Percentiles rank a stretch among this genome's conserved stretches.
These are phyloP conservation scores for Thecamonas trahens DNA, from an alignment of 78 protist genomes.

Conservation along the genomic window DNA sequence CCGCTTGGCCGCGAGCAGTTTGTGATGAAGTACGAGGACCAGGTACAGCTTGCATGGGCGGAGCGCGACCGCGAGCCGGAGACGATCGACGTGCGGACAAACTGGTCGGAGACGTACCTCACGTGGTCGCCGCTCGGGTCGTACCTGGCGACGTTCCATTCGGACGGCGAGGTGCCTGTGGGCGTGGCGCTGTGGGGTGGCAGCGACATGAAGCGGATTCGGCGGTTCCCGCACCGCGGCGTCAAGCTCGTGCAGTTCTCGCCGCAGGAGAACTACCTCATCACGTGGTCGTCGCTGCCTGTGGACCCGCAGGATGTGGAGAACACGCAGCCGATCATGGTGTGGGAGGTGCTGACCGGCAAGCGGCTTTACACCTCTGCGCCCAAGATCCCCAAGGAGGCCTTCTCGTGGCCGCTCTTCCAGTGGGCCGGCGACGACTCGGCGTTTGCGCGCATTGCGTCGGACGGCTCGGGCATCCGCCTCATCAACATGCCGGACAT, in stretches of 20 bases:
- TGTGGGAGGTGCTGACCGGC: conserved; percentile 68
- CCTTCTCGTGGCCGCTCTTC: conserved; percentile 67
- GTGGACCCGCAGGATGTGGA: conserved; percentile 29
- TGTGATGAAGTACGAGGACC: conserved; percentile 52
- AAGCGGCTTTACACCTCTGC: conserved; percentile 16
- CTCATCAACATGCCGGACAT: conserved; percentile 44
- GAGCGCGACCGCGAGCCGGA: conserved; percentile 26
- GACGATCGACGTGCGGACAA: not conserved
- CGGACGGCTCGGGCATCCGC: conserved; percentile 35
- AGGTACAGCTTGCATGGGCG: conserved; percentile 72
- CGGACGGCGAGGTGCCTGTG: conserved; percentile 22
- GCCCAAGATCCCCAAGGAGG: not conserved
- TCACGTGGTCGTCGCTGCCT: conserved; percentile 38
- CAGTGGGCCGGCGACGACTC: conserved; percentile 74
- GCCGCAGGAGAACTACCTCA: conserved; percentile 67
- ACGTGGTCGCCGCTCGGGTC: conserved; percentile 85
- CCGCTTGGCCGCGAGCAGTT: conserved; percentile 30
- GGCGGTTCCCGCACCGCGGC: conserved; percentile 50
- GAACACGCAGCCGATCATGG: conserved; percentile 36
- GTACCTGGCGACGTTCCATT: conserved; percentile 83
- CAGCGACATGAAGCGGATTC: conserved; percentile 22
- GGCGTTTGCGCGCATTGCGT: conserved; percentile 40
- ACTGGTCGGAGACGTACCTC: conserved; percentile 60
- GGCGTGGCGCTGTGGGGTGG: conserved; percentile 87
- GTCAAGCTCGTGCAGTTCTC: conserved; percentile 73